A percentile compares a stretch with the other conserved stretches of the same genome.
Evolutionary conservation across 257 asterid species (phyloP).

Genomic region (Primulina eburnea): DNA sequence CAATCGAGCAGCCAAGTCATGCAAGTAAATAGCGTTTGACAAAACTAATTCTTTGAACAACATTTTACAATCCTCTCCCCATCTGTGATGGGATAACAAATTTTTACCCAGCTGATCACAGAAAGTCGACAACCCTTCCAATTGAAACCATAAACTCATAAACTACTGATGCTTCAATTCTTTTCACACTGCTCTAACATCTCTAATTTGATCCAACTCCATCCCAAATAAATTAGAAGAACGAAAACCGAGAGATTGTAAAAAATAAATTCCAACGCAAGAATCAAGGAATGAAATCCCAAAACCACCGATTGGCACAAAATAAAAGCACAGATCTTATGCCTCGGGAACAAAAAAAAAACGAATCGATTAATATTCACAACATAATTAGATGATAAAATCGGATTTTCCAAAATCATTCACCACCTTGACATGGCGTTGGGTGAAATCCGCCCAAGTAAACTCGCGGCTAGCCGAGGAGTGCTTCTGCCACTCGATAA

Average conservation of each 20-base stretch:
- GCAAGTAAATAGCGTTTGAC: not conserved
- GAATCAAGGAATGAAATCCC: not conserved
- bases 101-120: not conserved
- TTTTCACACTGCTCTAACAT: not conserved
- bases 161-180: not conserved
- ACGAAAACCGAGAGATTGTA: not conserved
- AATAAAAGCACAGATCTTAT: not conserved
- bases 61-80: not conserved
- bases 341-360: not conserved
- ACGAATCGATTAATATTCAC: not conserved
- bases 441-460: not conserved
- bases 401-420: not conserved
- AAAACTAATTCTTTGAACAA: not conserved
- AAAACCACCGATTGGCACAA: not conserved
- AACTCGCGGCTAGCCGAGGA: not conserved
- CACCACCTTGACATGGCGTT: not conserved
- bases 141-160: not conserved
- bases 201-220: not conserved
- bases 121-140: too few relatives aligned
- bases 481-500: not conserved
- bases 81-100: not conserved
- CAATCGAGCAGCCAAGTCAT: not conserved
- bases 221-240: not conserved
- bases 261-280: not conserved
- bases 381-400: not conserved